Evolutionary conservation across 768 basidiomycete genomes (phyloP).

Genomic region (Austroboletus eburneus): DNA sequence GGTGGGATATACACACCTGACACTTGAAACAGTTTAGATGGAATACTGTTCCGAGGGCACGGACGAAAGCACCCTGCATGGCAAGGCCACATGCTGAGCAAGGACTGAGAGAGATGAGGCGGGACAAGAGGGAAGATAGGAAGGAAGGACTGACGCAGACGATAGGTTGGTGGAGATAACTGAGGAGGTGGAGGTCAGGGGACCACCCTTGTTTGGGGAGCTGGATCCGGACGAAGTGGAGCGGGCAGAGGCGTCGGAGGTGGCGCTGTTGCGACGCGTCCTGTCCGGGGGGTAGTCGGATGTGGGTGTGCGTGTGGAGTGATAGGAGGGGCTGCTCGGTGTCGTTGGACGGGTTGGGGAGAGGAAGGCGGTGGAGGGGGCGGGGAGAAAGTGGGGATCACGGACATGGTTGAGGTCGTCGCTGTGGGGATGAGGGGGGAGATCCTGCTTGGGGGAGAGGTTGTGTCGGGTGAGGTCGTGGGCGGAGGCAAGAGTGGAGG

Average conservation of each 20-base stretch:
- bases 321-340: conserved; percentile 44
- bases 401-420: conserved; percentile 59
- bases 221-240: conserved; percentile 50
- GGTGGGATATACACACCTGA: conserved; percentile 56
- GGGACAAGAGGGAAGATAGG: neutral
- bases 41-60: conserved; percentile 89
- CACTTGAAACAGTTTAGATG: conserved; percentile 99
- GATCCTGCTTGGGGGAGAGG: conserved; percentile 33
- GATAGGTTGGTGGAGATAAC: conserved; percentile 49
- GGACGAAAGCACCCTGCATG: conserved; percentile 95
- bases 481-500: conserved; percentile 56
- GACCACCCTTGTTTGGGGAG: conserved; percentile 37
- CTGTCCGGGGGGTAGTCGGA: conserved; percentile 51
- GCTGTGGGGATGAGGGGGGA: conserved; percentile 54
- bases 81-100: conserved; percentile 75
- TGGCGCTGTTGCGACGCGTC: conserved; percentile 41
- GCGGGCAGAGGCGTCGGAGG: conserved; percentile 51
- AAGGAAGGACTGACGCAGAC: conserved; percentile 48
- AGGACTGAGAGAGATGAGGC: conserved; percentile 37
- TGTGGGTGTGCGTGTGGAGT: conserved; percentile 47
- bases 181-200: conserved; percentile 51
- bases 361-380: conserved; percentile 44
- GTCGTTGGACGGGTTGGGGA: conserved; percentile 58
- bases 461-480: conserved; percentile 50
- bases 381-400: conserved; percentile 33